Evolutionary conservation across 805 yeast species (phyloP).

Genomic region (Saccharomyces jurei): DNA sequence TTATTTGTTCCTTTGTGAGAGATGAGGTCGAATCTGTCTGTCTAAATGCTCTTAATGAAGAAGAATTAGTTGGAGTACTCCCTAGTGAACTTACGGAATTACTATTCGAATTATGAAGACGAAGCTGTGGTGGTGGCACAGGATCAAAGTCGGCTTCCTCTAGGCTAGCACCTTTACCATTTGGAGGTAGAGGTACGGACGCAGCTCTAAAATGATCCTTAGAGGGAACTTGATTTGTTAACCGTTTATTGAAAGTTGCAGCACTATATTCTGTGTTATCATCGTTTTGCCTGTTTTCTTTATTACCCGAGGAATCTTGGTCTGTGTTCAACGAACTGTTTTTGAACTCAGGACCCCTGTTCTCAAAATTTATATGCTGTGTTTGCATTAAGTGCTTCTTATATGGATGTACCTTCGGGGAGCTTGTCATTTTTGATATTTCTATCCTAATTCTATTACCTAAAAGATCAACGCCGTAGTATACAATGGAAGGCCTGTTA

Average conservation of each 20-base stretch:
- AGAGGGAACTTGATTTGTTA: neutral
- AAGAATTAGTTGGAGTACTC: constrained; percentile 4
- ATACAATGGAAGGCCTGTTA: constrained; percentile 5
- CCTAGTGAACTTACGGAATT: constrained; percentile 7
- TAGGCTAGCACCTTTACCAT: neutral
- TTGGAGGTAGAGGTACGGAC: neutral
- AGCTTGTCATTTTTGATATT: neutral
- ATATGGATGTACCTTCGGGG: constrained; percentile 7
- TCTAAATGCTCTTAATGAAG: constrained; percentile 3
- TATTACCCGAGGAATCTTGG: neutral
- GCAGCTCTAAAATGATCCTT: neutral
- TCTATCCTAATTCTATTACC: neutral
- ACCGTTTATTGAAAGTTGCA: neutral
- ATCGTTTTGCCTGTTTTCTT: neutral
- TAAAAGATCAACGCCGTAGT: neutral
- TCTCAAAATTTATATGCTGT: constrained; percentile 4
- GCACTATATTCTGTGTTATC: neutral
- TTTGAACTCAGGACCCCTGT: neutral
- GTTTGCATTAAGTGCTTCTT: constrained; percentile 4
- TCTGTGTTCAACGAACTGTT: neutral
- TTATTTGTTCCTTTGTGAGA: constrained; percentile 5
- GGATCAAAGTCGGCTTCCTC: neutral
- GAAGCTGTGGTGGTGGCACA: neutral
- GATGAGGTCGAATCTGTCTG: constrained; percentile 3
- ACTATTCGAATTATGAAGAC: neutral